Conservation (phyloP, 495 filamentous ascomycete species). For the Penicillium desertorum region DNA sequence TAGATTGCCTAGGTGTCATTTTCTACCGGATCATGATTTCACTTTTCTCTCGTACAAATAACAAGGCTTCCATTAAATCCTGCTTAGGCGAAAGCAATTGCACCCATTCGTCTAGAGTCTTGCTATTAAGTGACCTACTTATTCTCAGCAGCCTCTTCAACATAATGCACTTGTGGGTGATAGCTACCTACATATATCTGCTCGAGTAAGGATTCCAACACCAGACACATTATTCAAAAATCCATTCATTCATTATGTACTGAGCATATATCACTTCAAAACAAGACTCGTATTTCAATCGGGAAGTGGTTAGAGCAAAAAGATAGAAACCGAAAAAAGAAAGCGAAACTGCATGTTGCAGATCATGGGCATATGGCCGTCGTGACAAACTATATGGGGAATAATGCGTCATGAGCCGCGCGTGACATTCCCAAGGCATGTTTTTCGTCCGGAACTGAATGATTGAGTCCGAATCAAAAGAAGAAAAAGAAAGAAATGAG, state of each 20-base stretch:
- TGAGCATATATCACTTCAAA: constrained; percentile 14
- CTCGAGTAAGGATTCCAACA: neutral
- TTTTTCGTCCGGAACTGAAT: constrained; percentile 10
- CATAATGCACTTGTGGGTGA: neutral
- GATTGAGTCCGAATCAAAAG: constrained; percentile 10
- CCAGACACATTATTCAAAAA: neutral
- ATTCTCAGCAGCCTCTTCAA: neutral
- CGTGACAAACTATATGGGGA: constrained; percentile 45
- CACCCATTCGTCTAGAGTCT: too few species aligned
- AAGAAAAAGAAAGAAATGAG: constrained; percentile 13
- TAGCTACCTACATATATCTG: neutral
- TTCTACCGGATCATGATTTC: too few species aligned
- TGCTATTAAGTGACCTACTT: too few species aligned
- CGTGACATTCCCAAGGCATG: constrained; percentile 17
- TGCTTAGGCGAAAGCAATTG: too few species aligned
- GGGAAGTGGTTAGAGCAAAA: constrained; percentile 4
- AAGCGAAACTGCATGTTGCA: constrained; percentile 23
- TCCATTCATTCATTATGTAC: constrained; percentile 25
- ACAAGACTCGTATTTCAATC: constrained; percentile 7
- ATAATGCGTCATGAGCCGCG: constrained; percentile 32
- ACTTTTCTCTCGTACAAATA: too few species aligned
- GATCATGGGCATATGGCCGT: constrained; percentile 31
- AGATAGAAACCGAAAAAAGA: constrained; percentile 16
- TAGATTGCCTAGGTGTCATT: too few species aligned
- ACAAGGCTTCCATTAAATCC: too few species aligned